A percentile compares a stretch with the other conserved stretches of the same genome.
These are phyloP conservation scores for Lumnitzera racemosa DNA, from an alignment of 345 rosid genomes.

Conservation along the genomic window DNA sequence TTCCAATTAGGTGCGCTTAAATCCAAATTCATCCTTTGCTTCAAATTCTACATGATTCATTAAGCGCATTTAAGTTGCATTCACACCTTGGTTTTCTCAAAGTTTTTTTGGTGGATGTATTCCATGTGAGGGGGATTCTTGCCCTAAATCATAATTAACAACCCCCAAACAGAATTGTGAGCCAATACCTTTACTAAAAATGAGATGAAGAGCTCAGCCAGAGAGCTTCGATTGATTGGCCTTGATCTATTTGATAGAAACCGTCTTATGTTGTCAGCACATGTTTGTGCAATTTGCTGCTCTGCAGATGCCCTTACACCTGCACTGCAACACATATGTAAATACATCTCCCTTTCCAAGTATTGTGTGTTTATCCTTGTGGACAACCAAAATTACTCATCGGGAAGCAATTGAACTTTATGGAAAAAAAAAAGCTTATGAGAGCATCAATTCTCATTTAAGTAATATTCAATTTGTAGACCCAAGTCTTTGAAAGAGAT, in stretches of 20 bases:
- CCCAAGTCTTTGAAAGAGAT: too few species aligned
- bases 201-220: slow-evolving; percentile 68
- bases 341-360: not conserved
- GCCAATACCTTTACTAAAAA: slow-evolving; percentile 62
- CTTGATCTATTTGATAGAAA: slow-evolving; percentile 38
- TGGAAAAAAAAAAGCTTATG: not conserved
- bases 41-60: too few species aligned
- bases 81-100: too few species aligned
- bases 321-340: slow-evolving; percentile 22
- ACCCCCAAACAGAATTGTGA: not conserved
- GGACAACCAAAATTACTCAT: not conserved
- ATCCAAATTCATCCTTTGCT: too few species aligned
- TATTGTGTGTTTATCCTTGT: too few species aligned
- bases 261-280: slow-evolving; percentile 42
- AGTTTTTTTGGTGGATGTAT: too few species aligned
- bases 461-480: too few species aligned
- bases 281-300: slow-evolving; percentile 38
- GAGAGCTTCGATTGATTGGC: slow-evolving; percentile 45
- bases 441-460: not conserved
- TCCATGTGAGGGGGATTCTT: too few species aligned
- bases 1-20: too few species aligned
- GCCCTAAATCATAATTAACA: too few species aligned
- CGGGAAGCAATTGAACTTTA: not conserved
- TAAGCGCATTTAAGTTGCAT: too few species aligned
- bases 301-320: slow-evolving; percentile 68